Base-by-base conservation (phyloP, 2,329 filamentous ascomycete species). In the Knufia fluminis region DNA sequence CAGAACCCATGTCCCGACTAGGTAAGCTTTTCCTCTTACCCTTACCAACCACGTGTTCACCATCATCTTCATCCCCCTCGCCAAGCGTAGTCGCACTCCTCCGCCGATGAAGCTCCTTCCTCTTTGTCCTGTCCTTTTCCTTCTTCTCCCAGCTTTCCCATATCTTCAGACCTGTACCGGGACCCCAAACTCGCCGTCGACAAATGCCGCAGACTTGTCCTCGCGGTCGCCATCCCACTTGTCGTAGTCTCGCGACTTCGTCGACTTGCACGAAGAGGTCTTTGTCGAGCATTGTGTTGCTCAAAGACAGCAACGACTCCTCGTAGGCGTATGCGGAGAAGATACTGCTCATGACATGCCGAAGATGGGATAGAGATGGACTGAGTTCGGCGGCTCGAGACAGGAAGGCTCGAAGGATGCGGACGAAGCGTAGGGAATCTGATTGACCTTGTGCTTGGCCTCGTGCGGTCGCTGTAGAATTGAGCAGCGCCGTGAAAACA, bases 241-340 rank as follows among this genome's bases (percentile, higher is more conserved):
- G 85, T 2, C 92, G 77, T 4, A 92, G 76, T 48, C 78, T 74
- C 6, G 85, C 80, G 3, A 88, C 83, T 57, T 86, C 78, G 38
- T 81, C 74, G 31, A 98, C 87, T 55, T 86, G 84, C 35, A 85
- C 78, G 60, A 97, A 98, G 4, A 95, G 75, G 60, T 92, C 92
- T 57, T 88, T 83, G 54, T 94, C 90, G 0, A 98, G 74, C 49
- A 98, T 80, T 3, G 84, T 78, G 63, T 91, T 94, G 0, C 92
- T 88, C 2, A 98, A 78, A 1, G 78, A 76, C 17, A 98, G 76
- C 14, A 98, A 86, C 0, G 86, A 90, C 64, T 91, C 86, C 66
- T 98, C 92, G 63, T 97, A 96, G 0, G 89, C 84, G 64, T 98
- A 98, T 0, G 92, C 91, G 0, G 91, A 82, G 68, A 98, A 97